Base-by-base conservation (phyloP, 2,329 filamentous ascomycete genomes). In the Grosmannia clavigera region DNA sequence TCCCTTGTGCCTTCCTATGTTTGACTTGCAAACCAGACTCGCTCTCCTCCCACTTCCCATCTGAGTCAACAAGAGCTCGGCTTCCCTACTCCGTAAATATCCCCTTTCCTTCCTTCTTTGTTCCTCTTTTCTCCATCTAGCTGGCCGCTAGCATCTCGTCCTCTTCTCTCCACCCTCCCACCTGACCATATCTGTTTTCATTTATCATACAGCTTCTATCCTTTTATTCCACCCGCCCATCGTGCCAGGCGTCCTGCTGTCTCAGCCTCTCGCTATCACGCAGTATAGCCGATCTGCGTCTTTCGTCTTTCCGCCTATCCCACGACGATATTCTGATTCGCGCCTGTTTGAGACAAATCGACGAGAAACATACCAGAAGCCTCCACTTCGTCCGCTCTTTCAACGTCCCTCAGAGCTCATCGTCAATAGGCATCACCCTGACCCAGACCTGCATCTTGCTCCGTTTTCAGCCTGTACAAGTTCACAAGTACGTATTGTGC, bases 1-100 rank as follows among this genome's bases (percentile, higher is more conserved):
- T n/a, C 56, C 56, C 56, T 38, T 35, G 29, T 51, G 43, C 56
- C 56, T 58, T 58, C 25, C 56, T 40, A 3, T 58, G 56, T 51
- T 50, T 57, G 40, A 35, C 27, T 50, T 27, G 22, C 27, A 56
- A 56, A 27, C 38, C 12, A 16, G 35, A 12, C 38, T 25, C 35
- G 46, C 27, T 52, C 31, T 57, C 22, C 53, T 43, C 38, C 19
- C 55, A 16, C 35, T 56, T 46, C 38, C 38, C 46, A 43, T 56
- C 40, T 46, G 31, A 56, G 54, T 38, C 33, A 22, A 40, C 7
- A 33, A 43, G 16, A 25, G 22, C 33, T 35, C 12, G 2, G 35
- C 11, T 57, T 12, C 29, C 22, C 16, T 38, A 9, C 22, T 27
- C 14, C 40, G 10, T 25, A 29, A 19, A 2, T 56, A 22, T 10